phyloP scores from a whole-genome alignment of 2,329 filamentous ascomycete genomes.

The Verticillium dahliae region DNA sequence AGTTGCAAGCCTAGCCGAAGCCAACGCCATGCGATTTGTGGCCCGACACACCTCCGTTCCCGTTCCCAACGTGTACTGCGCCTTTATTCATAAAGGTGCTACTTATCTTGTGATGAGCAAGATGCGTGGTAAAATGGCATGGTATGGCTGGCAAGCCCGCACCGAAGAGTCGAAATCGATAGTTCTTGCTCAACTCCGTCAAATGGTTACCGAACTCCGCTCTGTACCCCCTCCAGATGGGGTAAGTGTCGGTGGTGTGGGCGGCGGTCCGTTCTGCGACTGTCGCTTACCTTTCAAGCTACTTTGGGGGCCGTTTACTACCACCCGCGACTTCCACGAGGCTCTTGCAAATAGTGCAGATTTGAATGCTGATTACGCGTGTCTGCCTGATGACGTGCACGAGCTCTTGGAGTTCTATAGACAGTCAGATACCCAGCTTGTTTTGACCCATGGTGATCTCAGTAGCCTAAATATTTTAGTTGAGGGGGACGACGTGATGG shows the following conservation, averaged over 20 bases:
- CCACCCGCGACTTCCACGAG: background rate
- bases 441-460: constrained; percentile 41
- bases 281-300: constrained; percentile 11
- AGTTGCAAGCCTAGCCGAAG: constrained; percentile 27
- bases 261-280: constrained; percentile 16
- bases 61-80: constrained; percentile 33
- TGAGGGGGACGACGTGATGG: constrained; percentile 30
- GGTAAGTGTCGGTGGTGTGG: constrained; percentile 7
- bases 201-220: constrained; percentile 13
- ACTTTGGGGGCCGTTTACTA: constrained; percentile 18
- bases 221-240: constrained; percentile 5
- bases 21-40: constrained; percentile 31
- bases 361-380: no score
- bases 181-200: constrained; percentile 15
- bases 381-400: background rate
- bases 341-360: background rate
- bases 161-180: constrained; percentile 9
- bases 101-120: constrained; percentile 36
- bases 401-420: constrained; percentile 2
- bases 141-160: constrained; percentile 8
- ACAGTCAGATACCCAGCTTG: constrained; percentile 13
- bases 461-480: constrained; percentile 35
- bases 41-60: constrained; percentile 32
- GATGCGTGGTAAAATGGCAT: constrained; percentile 19
- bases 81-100: constrained; percentile 25